Evolutionary conservation across 495 filamentous ascomycete species (phyloP).

Genomic region (Letharia lupina): DNA sequence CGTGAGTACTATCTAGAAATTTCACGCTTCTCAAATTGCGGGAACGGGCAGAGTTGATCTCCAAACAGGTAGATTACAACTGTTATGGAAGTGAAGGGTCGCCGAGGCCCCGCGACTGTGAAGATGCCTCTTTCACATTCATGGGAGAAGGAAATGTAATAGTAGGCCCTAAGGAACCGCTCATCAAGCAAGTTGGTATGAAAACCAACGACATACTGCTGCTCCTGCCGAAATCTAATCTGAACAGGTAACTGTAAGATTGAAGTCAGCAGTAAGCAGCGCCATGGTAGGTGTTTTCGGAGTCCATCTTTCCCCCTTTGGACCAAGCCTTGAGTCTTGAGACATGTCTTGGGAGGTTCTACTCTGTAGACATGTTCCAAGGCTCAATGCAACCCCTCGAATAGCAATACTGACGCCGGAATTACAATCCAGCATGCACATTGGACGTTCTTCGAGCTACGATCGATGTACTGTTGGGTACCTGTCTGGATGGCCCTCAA

Average conservation of each 20-base stretch:
- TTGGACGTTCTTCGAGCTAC: background rate
- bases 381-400: no score
- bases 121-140: background rate
- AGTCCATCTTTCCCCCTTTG: no score
- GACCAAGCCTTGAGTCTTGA: no score
- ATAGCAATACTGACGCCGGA: no score
- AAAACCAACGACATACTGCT: background rate
- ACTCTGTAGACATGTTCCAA: no score
- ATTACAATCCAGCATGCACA: background rate
- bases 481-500: conserved; percentile 2
- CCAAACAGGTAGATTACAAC: background rate
- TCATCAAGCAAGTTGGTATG: conserved; percentile 1
- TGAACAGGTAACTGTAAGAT: background rate
- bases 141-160: background rate
- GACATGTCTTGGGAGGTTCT: no score
- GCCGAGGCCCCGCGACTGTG: background rate
- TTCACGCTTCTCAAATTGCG: background rate
- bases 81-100: background rate
- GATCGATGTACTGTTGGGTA: background rate
- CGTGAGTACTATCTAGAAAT: background rate
- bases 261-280: conserved; percentile 1
- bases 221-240: background rate
- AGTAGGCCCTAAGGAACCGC: background rate
- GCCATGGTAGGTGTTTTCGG: background rate
- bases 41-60: background rate